Evolutionary conservation across 2,329 filamentous ascomycete genomes (phyloP).

Genomic region (Ascochyta koolunga): DNA sequence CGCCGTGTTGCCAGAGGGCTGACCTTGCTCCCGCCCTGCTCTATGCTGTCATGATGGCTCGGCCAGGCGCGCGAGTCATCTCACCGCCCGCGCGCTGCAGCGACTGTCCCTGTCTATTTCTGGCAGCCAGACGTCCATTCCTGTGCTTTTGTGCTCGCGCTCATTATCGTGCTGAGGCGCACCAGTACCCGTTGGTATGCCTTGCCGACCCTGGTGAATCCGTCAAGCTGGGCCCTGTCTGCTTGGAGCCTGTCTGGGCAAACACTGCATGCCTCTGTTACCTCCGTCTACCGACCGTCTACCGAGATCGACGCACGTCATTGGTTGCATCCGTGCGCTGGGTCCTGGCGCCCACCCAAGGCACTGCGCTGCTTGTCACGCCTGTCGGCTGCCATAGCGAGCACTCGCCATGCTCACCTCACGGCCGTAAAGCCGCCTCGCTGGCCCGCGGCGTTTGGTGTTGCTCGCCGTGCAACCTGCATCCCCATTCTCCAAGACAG

Average conservation of each 20-base stretch:
- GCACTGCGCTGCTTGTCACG: background rate
- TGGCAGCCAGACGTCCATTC: constrained; percentile 7
- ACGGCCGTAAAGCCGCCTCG: background rate
- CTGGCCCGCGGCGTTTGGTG: constrained; percentile 20
- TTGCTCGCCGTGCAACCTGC: constrained; percentile 31
- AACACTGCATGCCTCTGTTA: constrained; percentile 38
- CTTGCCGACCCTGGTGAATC: constrained; percentile 16
- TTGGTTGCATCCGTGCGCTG: background rate
- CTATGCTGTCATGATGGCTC: constrained; percentile 42
- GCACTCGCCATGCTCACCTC: background rate
- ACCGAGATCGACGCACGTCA: background rate
- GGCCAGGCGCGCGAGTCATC: constrained; percentile 40
- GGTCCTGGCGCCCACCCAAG: background rate
- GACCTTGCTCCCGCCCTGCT: no score
- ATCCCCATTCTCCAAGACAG: no score
- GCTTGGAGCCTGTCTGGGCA: constrained; percentile 31
- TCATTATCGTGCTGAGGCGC: constrained; percentile 38
- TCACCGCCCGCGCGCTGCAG: constrained; percentile 39
- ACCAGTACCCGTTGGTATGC: constrained; percentile 2
- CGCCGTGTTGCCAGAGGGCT: constrained; percentile 25
- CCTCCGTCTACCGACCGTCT: constrained; percentile 26
- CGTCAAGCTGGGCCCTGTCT: constrained; percentile 31
- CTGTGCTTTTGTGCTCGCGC: constrained; percentile 32
- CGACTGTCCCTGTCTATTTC: constrained; percentile 33
- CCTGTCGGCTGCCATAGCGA: background rate